A percentile compares a stretch with the other conserved stretches of the same genome.
Conservation (phyloP, 495 filamentous ascomycete species). For the Penicillium chermesinum region DNA sequence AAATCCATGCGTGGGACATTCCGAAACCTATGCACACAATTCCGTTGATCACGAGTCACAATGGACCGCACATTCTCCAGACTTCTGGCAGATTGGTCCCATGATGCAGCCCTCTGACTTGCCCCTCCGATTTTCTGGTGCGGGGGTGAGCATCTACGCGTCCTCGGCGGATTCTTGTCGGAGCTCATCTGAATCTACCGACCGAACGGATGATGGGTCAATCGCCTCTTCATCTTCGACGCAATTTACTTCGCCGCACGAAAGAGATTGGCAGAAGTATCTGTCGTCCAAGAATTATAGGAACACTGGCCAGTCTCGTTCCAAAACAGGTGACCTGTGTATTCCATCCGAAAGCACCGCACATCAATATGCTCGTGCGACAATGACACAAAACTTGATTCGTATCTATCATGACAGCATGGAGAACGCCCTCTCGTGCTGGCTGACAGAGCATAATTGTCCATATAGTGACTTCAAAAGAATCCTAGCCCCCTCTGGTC, state of each 20-base stretch:
- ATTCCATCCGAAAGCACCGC: slow-evolving; percentile 13
- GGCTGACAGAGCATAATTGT: slow-evolving; percentile 44
- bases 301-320: neutral
- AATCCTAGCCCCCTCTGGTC: neutral
- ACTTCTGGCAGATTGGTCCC: too few relatives aligned
- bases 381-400: slow-evolving; percentile 34
- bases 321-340: neutral
- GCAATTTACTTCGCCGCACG: neutral
- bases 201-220: neutral
- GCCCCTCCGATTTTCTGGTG: neutral
- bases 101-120: neutral
- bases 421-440: slow-evolving; percentile 44
- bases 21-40: too few relatives aligned
- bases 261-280: neutral
- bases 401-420: slow-evolving; percentile 45
- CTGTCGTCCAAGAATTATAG: neutral
- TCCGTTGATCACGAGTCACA: too few relatives aligned
- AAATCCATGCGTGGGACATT: too few relatives aligned
- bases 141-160: neutral
- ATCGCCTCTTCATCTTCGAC: neutral
- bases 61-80: too few relatives aligned
- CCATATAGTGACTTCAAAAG: slow-evolving; percentile 29
- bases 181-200: neutral
- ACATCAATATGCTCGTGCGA: slow-evolving; percentile 20
- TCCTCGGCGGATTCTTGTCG: neutral